These are phyloP conservation scores for Solanum bulbocastanum DNA, from an alignment of 257 asterid genomes.

Conservation along the genomic window DNA sequence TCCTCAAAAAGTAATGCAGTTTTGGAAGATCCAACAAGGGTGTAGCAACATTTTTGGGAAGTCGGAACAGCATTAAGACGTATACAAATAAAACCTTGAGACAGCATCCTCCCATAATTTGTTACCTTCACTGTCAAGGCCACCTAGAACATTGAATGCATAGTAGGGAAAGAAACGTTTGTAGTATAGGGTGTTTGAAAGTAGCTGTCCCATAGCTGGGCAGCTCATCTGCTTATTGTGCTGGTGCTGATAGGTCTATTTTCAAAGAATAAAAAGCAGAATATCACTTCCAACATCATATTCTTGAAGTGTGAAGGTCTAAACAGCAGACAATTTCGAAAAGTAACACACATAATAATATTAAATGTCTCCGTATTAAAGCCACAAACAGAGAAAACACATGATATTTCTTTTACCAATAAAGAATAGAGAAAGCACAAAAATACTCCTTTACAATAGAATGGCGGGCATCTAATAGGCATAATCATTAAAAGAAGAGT, in stretches of 20 bases:
- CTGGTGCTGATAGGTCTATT: constrained; percentile 74
- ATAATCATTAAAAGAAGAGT: not conserved
- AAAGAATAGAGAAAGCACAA: not conserved
- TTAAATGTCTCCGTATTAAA: not conserved
- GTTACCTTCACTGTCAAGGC: constrained; percentile 84
- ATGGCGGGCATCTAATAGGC: not conserved
- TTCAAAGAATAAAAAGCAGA: not conserved
- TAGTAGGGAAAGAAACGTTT: constrained; percentile 89
- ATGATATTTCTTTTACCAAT: not conserved
- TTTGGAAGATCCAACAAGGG: not conserved
- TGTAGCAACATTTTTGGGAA: not conserved
- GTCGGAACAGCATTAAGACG: not conserved
- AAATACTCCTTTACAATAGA: not conserved
- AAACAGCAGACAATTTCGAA: not conserved
- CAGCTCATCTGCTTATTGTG: constrained; percentile 98
- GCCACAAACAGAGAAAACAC: not conserved
- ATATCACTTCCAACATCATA: not conserved
- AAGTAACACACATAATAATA: not conserved
- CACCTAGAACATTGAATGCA: constrained; percentile 86
- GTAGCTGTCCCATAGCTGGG: constrained; percentile 95
- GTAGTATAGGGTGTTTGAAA: constrained; percentile 77
- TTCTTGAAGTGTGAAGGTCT: not conserved
- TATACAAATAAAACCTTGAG: not conserved
- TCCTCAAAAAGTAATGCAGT: not conserved
- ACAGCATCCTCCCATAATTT: not conserved